Conservation (phyloP, 768 basidiomycete species). For the Suillus tomentosus region DNA sequence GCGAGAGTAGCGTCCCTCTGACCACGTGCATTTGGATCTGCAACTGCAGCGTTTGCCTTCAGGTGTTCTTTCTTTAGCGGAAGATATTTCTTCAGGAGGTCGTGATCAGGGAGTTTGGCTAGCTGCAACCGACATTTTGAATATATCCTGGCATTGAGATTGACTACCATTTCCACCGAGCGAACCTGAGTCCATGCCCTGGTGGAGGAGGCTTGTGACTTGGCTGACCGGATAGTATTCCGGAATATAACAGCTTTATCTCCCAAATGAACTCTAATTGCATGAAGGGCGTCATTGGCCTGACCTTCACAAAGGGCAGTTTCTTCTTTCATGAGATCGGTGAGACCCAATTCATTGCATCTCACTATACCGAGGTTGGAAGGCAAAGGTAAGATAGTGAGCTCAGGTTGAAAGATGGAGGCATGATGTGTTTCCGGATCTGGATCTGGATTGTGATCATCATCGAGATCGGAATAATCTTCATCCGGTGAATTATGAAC, state of each 20-base stretch:
- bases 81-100: background rate
- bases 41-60: background rate
- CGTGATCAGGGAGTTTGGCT: background rate
- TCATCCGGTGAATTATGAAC: background rate
- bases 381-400: constrained; percentile 3
- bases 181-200: constrained; percentile 6
- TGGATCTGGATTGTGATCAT: background rate
- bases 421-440: background rate
- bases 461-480: background rate
- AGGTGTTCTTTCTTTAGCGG: constrained; percentile 2
- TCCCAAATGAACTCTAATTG: constrained; percentile 8
- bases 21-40: constrained; percentile 8
- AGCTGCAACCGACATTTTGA: no score
- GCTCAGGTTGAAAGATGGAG: background rate
- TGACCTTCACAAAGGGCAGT: constrained; percentile 12
- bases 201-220: background rate
- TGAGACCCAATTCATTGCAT: background rate
- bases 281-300: constrained; percentile 22
- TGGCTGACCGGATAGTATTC: constrained; percentile 4
- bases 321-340: constrained; percentile 11
- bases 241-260: constrained; percentile 16
- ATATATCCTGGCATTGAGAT: constrained; percentile 6
- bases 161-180: background rate
- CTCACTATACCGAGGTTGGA: background rate
- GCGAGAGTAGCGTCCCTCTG: constrained; percentile 5